phyloP scores from a whole-genome alignment of 257 asterid genomes.

The Petunia secreta region DNA sequence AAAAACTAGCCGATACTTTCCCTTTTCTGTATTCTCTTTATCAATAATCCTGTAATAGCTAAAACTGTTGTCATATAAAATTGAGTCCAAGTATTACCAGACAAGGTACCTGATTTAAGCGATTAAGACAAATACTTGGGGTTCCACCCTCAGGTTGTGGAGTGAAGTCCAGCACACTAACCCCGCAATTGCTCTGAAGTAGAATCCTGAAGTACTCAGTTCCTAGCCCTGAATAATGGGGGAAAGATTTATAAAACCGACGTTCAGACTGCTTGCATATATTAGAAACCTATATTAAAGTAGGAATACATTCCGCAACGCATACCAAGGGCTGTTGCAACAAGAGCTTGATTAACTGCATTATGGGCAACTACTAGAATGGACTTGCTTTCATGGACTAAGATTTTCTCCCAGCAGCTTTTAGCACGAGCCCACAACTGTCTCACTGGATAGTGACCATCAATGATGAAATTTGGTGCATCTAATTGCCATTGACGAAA shows the following conservation, averaged over 20 bases:
- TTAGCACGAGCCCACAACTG: constrained; percentile 90
- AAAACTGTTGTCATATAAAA: not conserved
- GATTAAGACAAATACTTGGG: constrained; percentile 74
- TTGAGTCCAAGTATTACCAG: not conserved
- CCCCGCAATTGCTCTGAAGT: constrained; percentile 97
- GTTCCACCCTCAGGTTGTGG: constrained; percentile 70
- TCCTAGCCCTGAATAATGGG: constrained; percentile 59
- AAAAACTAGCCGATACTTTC: not conserved
- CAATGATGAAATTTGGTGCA: constrained; percentile 81
- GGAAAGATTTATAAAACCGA: not conserved
- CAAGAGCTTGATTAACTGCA: constrained; percentile 98
- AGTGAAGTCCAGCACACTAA: constrained; percentile 88
- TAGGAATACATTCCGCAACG: constrained; percentile 4
- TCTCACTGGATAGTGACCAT: constrained; percentile 92
- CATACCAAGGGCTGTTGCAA: constrained; percentile 91
- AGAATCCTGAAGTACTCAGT: constrained; percentile 82
- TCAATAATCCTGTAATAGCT: not conserved
- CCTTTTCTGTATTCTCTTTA: not conserved
- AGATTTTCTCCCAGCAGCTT: constrained; percentile 79
- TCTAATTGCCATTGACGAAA: constrained; percentile 90
- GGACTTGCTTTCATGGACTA: constrained; percentile 75
- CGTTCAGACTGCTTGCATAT: not conserved
- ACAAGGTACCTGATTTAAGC: constrained; percentile 78
- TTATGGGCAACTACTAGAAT: constrained; percentile 91
- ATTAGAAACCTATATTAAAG: not conserved